phyloP scores from a whole-genome alignment of 2,329 filamentous ascomycete genomes.

The Exutisphaerella laricina region DNA sequence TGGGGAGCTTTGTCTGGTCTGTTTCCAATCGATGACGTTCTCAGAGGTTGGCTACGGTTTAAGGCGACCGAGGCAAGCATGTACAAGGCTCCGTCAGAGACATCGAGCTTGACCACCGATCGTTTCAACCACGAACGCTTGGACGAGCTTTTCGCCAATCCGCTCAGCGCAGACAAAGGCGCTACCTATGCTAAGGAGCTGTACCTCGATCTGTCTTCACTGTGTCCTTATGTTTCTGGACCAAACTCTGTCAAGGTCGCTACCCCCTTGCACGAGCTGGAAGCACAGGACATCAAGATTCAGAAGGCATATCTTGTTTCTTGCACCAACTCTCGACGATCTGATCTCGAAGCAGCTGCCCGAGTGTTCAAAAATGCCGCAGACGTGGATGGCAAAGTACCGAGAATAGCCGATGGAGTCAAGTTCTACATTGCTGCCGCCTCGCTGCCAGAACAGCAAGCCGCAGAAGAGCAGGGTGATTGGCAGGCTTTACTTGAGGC shows the following conservation, averaged over 20 bases:
- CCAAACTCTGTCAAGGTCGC: conserved; percentile 89
- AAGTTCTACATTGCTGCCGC: conserved; percentile 88
- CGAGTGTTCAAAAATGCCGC: conserved; percentile 78
- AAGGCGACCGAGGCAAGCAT: conserved; percentile 71
- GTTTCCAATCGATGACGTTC: conserved; percentile 72
- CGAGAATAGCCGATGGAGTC: conserved; percentile 69
- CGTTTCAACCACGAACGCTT: conserved; percentile 68
- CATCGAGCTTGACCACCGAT: conserved; percentile 44
- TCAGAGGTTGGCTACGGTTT: conserved; percentile 67
- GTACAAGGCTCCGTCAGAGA: conserved; percentile 46
- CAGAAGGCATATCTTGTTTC: conserved; percentile 83
- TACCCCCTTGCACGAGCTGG: conserved; percentile 69
- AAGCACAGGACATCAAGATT: conserved; percentile 66
- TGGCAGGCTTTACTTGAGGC: conserved; percentile 80
- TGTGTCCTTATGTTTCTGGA: conserved; percentile 78
- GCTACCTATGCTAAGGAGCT: conserved; percentile 79
- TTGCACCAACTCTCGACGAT: conserved; percentile 80
- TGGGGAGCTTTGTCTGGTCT: conserved; percentile 69
- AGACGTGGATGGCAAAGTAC: conserved; percentile 53
- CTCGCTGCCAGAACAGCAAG: conserved; percentile 67
- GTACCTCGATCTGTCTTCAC: conserved; percentile 73
- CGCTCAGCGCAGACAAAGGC: conserved; percentile 64
- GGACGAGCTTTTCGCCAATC: conserved; percentile 65
- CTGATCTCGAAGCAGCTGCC: conserved; percentile 76
- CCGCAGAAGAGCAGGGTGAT: conserved; percentile 73